Conservation (phyloP, 2,329 filamentous ascomycete genomes). For the Torrubiella hemipterigena region DNA sequence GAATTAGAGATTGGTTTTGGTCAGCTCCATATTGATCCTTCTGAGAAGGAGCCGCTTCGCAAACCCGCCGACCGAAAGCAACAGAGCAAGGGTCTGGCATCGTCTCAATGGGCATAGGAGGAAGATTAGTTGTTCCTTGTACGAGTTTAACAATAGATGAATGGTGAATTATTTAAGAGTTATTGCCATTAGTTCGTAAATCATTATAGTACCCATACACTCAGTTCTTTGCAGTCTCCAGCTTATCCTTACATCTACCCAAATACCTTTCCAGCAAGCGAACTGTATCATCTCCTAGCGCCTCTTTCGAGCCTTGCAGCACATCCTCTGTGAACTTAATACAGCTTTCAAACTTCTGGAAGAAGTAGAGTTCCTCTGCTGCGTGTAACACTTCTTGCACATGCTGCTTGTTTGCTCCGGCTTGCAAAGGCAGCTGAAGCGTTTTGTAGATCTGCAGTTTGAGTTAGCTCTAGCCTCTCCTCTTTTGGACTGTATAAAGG, state of each 20-base stretch:
- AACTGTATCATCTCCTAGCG: conserved; percentile 31
- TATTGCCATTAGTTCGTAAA: neutral
- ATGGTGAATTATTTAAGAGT: neutral
- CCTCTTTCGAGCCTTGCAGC: conserved; percentile 17
- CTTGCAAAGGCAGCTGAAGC: conserved; percentile 26
- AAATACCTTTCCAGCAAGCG: conserved; percentile 29
- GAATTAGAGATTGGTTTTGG: no score
- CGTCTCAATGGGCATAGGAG: neutral
- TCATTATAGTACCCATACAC: neutral
- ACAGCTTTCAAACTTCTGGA: conserved; percentile 32
- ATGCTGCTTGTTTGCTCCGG: conserved; percentile 29
- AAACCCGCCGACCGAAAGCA: neutral
- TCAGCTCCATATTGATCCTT: no score
- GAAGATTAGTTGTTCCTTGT: neutral
- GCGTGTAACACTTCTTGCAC: conserved; percentile 41
- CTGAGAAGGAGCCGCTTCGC: no score
- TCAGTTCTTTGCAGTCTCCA: conserved; percentile 4
- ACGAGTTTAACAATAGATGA: neutral
- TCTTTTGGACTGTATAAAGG: neutral
- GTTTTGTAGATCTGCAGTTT: conserved; percentile 28
- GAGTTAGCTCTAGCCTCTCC: conserved; percentile 1
- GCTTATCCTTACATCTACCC: conserved; percentile 24
- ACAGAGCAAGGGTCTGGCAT: neutral
- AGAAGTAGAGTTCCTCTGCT: conserved; percentile 46
- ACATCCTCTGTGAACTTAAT: conserved; percentile 25